Evolutionary conservation across 257 asterid genomes (phyloP), one percentile per base, ranked within the genome.

Genomic region (Orobanche coerulescens): DNA sequence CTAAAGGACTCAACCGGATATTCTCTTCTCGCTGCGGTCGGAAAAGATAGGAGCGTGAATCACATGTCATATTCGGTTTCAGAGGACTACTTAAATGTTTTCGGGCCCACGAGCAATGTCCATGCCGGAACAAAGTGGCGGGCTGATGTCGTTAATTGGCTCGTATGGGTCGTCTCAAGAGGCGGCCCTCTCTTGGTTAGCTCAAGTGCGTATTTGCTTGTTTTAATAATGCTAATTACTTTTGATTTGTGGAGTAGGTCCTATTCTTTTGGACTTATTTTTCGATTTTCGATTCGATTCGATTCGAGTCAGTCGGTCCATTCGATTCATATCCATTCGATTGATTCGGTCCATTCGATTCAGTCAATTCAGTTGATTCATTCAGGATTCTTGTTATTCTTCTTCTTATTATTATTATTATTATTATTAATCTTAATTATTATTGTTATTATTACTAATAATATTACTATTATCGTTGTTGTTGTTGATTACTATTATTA

Each of bases 61-160:
- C 76, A 82, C 69, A 75, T 79, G 79, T 15, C 25, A 2, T 77
- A 75, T 58, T 24, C 57, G 1, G 55, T 82, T 28, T 19, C 79
- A 12, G 72, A 62, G 67, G 79, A 78, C 25, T 75, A 57, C 65
- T 61, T 82, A n/a, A 46, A 65, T 53, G 66, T 62, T 28, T 69
- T 64, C 26, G 86, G 80, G 43, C 53, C 56, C 33, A 59, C 70
- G n/a, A 52, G 66, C 33, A 34, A 44, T 4, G 70, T 67, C 56
- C 53, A 50, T 31, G 51, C 69, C 14, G 74, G 55, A 19, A 73
- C 55, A 6, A 80, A 66, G 68, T 77, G 82, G 89, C 66, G 34
- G 25, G 58, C 82, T 6, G 76, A 75, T 14, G 76, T 71, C 26
- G 77, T 82, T 56, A 68, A 73, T n/a, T 78, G 77, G 71, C 86